Conservation (phyloP, 768 basidiomycete species). For the Paxillus ammoniavirescens region DNA sequence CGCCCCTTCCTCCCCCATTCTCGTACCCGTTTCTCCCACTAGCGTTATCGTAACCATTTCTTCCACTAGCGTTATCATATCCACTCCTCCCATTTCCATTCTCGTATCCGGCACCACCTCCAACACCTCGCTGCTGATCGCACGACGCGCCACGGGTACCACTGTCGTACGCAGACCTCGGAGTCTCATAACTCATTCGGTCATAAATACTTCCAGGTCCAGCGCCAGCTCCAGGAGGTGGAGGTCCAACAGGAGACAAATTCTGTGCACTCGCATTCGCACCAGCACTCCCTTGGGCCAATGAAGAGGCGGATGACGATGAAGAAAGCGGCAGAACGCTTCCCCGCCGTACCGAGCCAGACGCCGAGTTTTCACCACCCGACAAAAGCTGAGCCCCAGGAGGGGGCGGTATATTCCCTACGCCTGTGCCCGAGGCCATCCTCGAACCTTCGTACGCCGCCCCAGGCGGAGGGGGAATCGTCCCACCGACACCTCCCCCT, state of each 20-base stretch:
- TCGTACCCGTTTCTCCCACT: constrained; percentile 19
- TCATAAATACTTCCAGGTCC: constrained; percentile 14
- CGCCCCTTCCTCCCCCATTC: not conserved
- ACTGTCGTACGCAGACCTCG: constrained; percentile 7
- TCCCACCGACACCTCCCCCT: not conserved
- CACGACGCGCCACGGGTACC: constrained; percentile 9
- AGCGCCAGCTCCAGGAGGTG: not conserved
- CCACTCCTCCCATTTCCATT: constrained; percentile 15
- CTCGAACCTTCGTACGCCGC: constrained; percentile 9
- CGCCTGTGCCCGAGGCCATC: not conserved
- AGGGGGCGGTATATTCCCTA: constrained; percentile 9
- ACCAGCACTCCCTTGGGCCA: constrained; percentile 11
- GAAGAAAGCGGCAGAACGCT: constrained; percentile 14
- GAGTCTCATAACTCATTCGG: constrained; percentile 17
- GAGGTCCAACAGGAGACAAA: not conserved
- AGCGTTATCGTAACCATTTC: constrained; percentile 23
- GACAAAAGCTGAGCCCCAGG: constrained; percentile 23
- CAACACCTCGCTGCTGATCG: constrained; percentile 19
- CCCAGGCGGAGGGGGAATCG: constrained; percentile 9
- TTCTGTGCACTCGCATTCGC: not conserved
- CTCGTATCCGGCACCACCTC: constrained; percentile 16
- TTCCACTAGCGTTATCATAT: constrained; percentile 17
- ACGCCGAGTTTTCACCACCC: constrained; percentile 12
- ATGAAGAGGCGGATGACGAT: constrained; percentile 13
- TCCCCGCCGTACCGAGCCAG: constrained; percentile 16